Evolutionary conservation across 2,329 filamentous ascomycete species (phyloP).

Genomic region (Neofusicoccum kwambonambiense): DNA sequence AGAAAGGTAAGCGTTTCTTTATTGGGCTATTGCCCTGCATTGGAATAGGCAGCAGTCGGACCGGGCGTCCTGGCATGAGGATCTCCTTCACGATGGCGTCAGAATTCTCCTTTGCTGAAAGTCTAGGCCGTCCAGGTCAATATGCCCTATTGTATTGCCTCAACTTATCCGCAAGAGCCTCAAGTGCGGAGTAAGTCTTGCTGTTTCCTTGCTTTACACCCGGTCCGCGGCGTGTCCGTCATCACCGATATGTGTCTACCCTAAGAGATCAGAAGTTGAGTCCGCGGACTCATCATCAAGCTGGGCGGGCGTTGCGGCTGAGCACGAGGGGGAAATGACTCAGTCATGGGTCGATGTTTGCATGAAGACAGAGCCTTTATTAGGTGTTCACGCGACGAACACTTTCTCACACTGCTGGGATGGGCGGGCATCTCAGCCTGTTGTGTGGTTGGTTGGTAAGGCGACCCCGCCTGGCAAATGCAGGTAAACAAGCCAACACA

Average conservation of each 20-base stretch:
- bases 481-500: constrained; percentile 13
- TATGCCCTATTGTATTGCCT: not conserved
- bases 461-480: constrained; percentile 9
- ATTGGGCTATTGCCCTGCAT: not conserved
- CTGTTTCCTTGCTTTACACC: not conserved
- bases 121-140: not conserved
- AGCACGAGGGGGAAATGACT: not conserved
- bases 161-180: constrained; percentile 2
- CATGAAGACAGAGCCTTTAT: not conserved
- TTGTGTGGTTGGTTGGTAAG: constrained; percentile 6
- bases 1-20: not conserved
- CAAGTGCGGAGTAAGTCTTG: not conserved
- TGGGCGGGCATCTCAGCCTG: not conserved
- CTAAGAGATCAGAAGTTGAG: not conserved
- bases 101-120: not conserved
- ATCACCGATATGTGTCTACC: not conserved
- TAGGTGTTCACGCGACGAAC: not conserved
- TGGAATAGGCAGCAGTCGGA: constrained; percentile 2
- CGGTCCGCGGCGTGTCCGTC: not conserved
- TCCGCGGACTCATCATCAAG: not conserved
- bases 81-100: constrained; percentile 8
- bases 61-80: not conserved
- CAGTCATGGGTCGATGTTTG: not conserved
- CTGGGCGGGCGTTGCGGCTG: not conserved
- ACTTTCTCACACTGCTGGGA: not conserved